phyloP scores from a whole-genome alignment of 2,329 filamentous ascomycete species.

The Catunica adiposa region DNA sequence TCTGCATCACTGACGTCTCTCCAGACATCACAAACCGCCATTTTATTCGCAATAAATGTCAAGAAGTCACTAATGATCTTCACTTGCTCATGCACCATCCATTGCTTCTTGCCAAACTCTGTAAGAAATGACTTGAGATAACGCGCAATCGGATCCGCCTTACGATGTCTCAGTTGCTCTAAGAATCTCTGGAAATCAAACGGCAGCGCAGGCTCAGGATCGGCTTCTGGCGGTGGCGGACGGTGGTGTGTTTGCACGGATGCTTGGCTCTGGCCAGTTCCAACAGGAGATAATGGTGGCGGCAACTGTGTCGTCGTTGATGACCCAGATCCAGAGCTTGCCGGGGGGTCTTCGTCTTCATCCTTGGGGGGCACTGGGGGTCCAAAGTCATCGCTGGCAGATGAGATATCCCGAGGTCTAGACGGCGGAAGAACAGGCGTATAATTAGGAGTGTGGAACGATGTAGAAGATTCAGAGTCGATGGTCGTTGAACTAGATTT shows the following conservation, averaged over 20 bases:
- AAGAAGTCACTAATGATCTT: conserved; percentile 97
- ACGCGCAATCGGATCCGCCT: conserved; percentile 91
- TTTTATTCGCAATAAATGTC: conserved; percentile 93
- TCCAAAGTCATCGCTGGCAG: conserved; percentile 28
- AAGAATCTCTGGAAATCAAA: conserved; percentile 97
- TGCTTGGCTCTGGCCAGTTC: conserved; percentile 19
- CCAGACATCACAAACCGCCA: conserved; percentile 96
- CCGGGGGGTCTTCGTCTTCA: conserved; percentile 14
- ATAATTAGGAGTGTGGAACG: conserved; percentile 9
- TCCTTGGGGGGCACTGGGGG: conserved; percentile 47
- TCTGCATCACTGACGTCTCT: conserved; percentile 87
- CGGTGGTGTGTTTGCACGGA: conserved; percentile 39
- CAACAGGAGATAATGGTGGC: not conserved
- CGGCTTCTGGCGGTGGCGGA: conserved; percentile 54
- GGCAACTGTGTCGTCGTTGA: not conserved
- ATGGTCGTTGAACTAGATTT: conserved; percentile 17
- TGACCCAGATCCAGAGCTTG: conserved; percentile 15
- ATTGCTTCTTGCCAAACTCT: conserved; percentile 94
- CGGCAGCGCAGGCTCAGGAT: conserved; percentile 67
- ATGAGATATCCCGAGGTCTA: conserved; percentile 9
- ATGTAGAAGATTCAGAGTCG: conserved; percentile 24
- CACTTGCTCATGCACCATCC: conserved; percentile 99
- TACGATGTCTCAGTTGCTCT: conserved; percentile 87
- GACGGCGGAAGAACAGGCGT: conserved; percentile 19
- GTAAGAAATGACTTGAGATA: conserved; percentile 87